These are phyloP conservation scores for Boletus rufocinnamomeus DNA, from an alignment of 768 basidiomycete species.

Conservation along the genomic window DNA sequence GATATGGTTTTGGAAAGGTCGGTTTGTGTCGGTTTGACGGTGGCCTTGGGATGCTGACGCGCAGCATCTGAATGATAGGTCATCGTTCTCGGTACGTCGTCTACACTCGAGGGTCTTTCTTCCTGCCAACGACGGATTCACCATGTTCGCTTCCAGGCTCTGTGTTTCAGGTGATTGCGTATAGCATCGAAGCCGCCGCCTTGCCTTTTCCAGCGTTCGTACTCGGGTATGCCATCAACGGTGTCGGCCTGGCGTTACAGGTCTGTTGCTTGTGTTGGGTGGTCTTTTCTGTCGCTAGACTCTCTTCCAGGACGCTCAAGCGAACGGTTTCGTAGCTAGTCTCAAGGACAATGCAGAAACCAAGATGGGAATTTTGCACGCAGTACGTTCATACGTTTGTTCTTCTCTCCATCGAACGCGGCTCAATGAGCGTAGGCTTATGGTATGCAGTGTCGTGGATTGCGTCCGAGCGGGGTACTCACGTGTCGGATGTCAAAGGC, in stretches of 20 bases:
- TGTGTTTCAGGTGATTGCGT: slow-evolving; percentile 33
- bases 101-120: no score
- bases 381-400: slow-evolving; percentile 35
- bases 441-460: slow-evolving; percentile 30
- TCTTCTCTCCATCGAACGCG: slow-evolving; percentile 16
- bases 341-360: slow-evolving; percentile 39
- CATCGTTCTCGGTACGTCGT: slow-evolving; percentile 30
- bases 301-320: slow-evolving; percentile 44
- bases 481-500: slow-evolving; percentile 40
- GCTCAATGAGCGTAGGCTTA: slow-evolving; percentile 24
- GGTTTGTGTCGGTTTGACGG: background rate
- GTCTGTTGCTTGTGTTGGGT: slow-evolving; percentile 32
- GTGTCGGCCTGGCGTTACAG: slow-evolving; percentile 47
- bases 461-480: slow-evolving; percentile 6
- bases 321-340: slow-evolving; percentile 47
- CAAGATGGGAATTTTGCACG: slow-evolving; percentile 46
- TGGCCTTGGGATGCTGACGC: slow-evolving; percentile 1
- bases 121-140: background rate
- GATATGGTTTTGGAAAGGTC: slow-evolving; percentile 39
- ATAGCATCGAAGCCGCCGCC: slow-evolving; percentile 41
- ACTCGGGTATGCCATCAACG: slow-evolving; percentile 44
- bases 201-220: slow-evolving; percentile 49
- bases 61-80: slow-evolving; percentile 14
- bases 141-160: slow-evolving; percentile 22
- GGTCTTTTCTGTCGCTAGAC: background rate